Conservation (phyloP, 169 alveolate genomes). For the Plasmodium vivax region DNA sequence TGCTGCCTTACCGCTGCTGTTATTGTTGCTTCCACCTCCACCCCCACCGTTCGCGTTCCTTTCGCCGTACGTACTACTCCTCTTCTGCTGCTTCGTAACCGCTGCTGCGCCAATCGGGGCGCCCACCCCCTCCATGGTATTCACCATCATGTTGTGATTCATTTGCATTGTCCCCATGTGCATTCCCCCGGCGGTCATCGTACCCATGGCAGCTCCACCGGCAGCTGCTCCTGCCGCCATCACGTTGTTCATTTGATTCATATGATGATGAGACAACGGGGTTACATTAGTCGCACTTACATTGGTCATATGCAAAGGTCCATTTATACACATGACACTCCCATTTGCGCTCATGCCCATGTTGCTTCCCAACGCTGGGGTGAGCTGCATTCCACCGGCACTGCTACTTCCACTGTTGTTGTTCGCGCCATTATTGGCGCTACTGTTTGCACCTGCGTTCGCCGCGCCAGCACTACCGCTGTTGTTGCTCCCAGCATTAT, state of each 20-base stretch:
- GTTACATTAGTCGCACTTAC: neutral
- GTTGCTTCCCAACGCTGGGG: constrained; percentile 9
- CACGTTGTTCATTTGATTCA: constrained; percentile 18
- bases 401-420: neutral
- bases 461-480: neutral
- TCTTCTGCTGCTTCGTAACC: constrained; percentile 24
- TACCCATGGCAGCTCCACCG: neutral
- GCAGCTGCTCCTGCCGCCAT: neutral
- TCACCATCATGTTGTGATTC: constrained; percentile 51
- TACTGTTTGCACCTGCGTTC: neutral
- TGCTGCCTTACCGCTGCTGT: neutral
- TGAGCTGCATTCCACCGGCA: constrained; percentile 5
- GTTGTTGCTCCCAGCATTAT: neutral
- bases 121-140: neutral
- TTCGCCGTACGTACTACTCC: constrained; percentile 16
- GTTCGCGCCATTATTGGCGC: neutral
- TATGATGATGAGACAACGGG: constrained; percentile 25
- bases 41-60: neutral
- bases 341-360: constrained; percentile 13
- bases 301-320: constrained; percentile 3
- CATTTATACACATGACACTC: constrained; percentile 18
- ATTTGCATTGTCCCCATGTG: constrained; percentile 7
- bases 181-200: neutral
- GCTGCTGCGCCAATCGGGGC: neutral
- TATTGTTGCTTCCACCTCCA: neutral